Percentiles rank a stretch among this genome's conserved stretches.
Conservation (phyloP, 2,329 filamentous ascomycete genomes). For the Curvularia hawaiiensis region DNA sequence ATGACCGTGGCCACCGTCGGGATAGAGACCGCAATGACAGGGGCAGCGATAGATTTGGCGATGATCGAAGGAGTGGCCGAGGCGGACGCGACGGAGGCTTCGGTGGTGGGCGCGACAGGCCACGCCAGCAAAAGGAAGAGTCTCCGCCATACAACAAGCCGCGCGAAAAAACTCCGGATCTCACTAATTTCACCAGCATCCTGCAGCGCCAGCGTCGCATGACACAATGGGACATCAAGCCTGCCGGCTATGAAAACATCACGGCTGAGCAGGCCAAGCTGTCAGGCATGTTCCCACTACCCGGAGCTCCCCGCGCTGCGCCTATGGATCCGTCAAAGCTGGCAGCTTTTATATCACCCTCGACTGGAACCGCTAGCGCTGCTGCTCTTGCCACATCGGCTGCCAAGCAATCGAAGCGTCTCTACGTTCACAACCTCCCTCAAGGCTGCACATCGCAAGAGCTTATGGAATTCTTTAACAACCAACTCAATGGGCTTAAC, state of each 20-base stretch:
- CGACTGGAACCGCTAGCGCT: constrained; percentile 71
- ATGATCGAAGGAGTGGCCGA: constrained; percentile 44
- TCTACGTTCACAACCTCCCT: constrained; percentile 86
- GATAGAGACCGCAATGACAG: constrained; percentile 52
- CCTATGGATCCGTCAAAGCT: constrained; percentile 93
- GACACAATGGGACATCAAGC: constrained; percentile 99
- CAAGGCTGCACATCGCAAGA: constrained; percentile 73
- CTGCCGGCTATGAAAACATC: constrained; percentile 96
- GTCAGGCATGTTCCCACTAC: constrained; percentile 97
- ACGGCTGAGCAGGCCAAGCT: constrained; percentile 98
- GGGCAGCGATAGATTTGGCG: constrained; percentile 57
- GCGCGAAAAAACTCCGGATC: constrained; percentile 92
- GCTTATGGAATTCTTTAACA: constrained; percentile 86
- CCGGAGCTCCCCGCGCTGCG: constrained; percentile 91
- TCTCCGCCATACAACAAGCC: constrained; percentile 80
- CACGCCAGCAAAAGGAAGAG: constrained; percentile 71
- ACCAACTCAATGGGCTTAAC: constrained; percentile 96
- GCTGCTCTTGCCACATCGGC: constrained; percentile 90
- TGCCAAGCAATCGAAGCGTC: constrained; percentile 89
- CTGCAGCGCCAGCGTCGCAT: constrained; percentile 86
- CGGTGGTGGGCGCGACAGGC: constrained; percentile 54
- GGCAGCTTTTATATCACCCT: constrained; percentile 94
- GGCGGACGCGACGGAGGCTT: constrained; percentile 33
- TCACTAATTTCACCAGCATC: constrained; percentile 83
- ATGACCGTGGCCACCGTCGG: constrained; percentile 42